These are phyloP conservation scores for Coccomyxa subellipsoidea DNA, from an alignment of 163 green algal species.

Conservation along the genomic window DNA sequence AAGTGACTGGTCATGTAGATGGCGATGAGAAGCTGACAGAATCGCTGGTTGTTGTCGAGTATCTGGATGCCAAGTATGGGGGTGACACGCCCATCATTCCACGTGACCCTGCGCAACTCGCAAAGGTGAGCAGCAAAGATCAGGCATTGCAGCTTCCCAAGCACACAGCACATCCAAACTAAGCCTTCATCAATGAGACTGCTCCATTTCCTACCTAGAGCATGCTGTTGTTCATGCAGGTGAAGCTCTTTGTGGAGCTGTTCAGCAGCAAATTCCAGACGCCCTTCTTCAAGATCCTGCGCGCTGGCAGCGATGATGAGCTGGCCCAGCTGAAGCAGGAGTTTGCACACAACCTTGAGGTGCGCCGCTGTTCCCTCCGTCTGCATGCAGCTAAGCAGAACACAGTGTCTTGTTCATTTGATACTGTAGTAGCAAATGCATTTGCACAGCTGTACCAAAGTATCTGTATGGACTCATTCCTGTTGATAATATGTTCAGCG, in stretches of 20 bases:
- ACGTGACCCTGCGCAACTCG: background rate
- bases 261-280: conserved; percentile 5
- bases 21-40: conserved; percentile 4
- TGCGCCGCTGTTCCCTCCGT: background rate
- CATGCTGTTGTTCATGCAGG: no score
- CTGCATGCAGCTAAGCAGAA: no score
- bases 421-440: no score
- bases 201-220: no score
- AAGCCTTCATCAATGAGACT: no score
- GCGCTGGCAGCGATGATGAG: background rate
- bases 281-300: conserved; percentile 1
- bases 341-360: background rate
- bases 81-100: background rate
- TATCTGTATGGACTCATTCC: no score
- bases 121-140: background rate
- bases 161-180: no score
- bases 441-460: no score
- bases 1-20: no score
- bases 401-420: no score
- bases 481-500: no score
- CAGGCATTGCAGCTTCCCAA: no score
- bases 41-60: background rate
- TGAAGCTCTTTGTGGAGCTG: conserved; percentile 10
- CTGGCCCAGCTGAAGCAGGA: background rate
- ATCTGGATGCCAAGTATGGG: conserved; percentile 11